Evolutionary conservation across 768 basidiomycete genomes (phyloP), one percentile per base, ranked within the genome.

Genomic region (Clitopilus hobsonii): DNA sequence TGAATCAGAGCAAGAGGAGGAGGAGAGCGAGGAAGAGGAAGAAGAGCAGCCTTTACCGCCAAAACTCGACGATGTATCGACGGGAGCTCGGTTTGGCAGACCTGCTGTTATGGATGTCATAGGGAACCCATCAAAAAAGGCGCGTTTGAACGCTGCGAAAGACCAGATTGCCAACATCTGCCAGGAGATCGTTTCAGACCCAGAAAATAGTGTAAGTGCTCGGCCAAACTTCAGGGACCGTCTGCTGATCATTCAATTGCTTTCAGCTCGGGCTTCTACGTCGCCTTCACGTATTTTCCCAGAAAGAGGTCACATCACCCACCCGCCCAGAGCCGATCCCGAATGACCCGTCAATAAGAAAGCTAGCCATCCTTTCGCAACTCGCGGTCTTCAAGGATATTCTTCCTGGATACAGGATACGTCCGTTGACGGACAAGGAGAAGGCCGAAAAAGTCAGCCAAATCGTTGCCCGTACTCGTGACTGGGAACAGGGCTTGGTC

Each of bases 331-430:
- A 86, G 26, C 85, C 89, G 2, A 74, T 98, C 6, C 63, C 72
- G 16, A 95, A 98, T 61, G 94, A 98, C 61, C 68, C 77, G 16
- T 72, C 89, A 27, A 89, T 99, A 59, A 85, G 96, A 58, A 91
- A 91, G 66, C 74, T 98, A 32, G 90, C 96, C 2, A 80, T 95
- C 49, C 74, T 98, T 36, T 96, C 94, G 11, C 88, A 96, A 64
- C 76, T 98, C 26, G 90, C 94, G 24, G 91, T 98, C 10, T 97
- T 92, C 79, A 94, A 93, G 66, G 97, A 99, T 69, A 83, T 98
- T 58, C 86, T 98, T 38, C 97, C 97, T 23, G 93, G 93, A 2
- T 99, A 98, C 70, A 88, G 94, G 57, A 96, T 99, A 67, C 92
- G 97, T 52, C 72, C 85, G 16, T 76, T 98, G 41, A 94, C 93